phyloP scores from a whole-genome alignment of 257 asterid genomes.

The Eucommia ulmoides region DNA sequence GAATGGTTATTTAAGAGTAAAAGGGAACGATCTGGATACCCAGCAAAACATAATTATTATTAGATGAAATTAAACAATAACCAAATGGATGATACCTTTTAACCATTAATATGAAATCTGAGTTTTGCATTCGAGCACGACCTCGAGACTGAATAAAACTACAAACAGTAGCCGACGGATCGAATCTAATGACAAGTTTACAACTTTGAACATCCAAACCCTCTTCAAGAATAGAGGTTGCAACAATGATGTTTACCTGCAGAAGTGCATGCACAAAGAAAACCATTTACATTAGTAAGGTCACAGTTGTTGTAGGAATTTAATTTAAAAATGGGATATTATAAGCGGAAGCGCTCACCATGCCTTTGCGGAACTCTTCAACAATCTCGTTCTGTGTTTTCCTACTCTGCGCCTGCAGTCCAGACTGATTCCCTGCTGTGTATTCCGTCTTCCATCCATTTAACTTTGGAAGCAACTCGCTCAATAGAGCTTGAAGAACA shows the following conservation, averaged over 20 bases:
- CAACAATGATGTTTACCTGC: slow-evolving; percentile 72
- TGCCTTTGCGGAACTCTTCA: slow-evolving; percentile 53
- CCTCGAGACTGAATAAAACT: slow-evolving; percentile 97
- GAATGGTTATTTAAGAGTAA: no score
- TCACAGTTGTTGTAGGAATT: background rate
- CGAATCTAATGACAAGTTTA: slow-evolving; percentile 87
- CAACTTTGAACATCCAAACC: slow-evolving; percentile 92
- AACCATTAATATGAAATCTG: slow-evolving; percentile 67
- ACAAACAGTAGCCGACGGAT: slow-evolving; percentile 62
- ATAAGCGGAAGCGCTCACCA: slow-evolving; percentile 16
- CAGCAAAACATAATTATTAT: background rate
- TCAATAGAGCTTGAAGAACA: slow-evolving; percentile 44
- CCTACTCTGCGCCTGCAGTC: slow-evolving; percentile 47
- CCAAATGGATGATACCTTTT: slow-evolving; percentile 26
- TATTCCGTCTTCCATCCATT: slow-evolving; percentile 62
- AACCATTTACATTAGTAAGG: background rate
- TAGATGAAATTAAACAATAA: slow-evolving; percentile 6
- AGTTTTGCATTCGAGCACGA: slow-evolving; percentile 86
- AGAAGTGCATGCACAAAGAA: slow-evolving; percentile 6
- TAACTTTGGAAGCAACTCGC: slow-evolving; percentile 42
- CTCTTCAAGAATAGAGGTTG: slow-evolving; percentile 91
- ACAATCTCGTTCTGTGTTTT: slow-evolving; percentile 43
- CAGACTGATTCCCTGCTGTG: slow-evolving; percentile 46
- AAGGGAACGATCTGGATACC: background rate
- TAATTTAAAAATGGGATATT: background rate